Conservation (phyloP, 192 early-diverging fungal genomes). For the Coemansia sp. region DNA sequence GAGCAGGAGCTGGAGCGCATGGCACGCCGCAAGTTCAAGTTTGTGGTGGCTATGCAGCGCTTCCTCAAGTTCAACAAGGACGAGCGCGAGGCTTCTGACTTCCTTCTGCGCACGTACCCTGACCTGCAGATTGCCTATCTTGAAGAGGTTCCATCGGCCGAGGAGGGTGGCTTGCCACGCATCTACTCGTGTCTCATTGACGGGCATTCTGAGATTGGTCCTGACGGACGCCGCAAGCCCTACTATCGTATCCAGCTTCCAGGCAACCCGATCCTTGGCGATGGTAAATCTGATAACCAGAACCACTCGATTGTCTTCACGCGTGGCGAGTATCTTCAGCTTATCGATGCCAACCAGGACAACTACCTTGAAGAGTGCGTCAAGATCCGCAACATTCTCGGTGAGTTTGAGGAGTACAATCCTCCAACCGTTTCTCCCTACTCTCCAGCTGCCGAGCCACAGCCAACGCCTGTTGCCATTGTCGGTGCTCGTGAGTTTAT, state of each 20-base stretch:
- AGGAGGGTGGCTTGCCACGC: conserved; percentile 62
- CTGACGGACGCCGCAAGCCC: conserved; percentile 76
- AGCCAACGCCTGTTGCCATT: conserved; percentile 76
- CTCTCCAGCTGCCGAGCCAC: conserved; percentile 60
- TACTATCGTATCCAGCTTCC: conserved; percentile 76
- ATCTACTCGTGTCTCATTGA: conserved; percentile 73
- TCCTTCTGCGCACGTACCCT: conserved; percentile 74
- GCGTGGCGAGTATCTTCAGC: conserved; percentile 85
- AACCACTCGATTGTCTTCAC: conserved; percentile 83
- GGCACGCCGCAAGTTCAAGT: conserved; percentile 78
- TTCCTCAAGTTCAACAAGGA: conserved; percentile 76
- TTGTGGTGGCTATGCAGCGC: conserved; percentile 84
- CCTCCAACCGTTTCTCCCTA: conserved; percentile 69
- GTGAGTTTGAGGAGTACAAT: conserved; percentile 82
- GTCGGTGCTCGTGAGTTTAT: conserved; percentile 87
- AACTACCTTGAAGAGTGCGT: conserved; percentile 90
- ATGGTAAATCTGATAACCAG: conserved; percentile 91
- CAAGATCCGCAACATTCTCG: conserved; percentile 83
- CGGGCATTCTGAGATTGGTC: conserved; percentile 67
- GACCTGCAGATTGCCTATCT: conserved; percentile 81
- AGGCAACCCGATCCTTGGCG: conserved; percentile 86
- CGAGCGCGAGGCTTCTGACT: conserved; percentile 74
- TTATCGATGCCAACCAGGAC: conserved; percentile 90
- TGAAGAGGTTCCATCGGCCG: conserved; percentile 65
- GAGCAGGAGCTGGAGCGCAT: conserved; percentile 71